A percentile compares a stretch with the other conserved stretches of the same genome.
Evolutionary conservation across 495 filamentous ascomycete genomes (phyloP).

Genomic region (Podospora tetraspora): DNA sequence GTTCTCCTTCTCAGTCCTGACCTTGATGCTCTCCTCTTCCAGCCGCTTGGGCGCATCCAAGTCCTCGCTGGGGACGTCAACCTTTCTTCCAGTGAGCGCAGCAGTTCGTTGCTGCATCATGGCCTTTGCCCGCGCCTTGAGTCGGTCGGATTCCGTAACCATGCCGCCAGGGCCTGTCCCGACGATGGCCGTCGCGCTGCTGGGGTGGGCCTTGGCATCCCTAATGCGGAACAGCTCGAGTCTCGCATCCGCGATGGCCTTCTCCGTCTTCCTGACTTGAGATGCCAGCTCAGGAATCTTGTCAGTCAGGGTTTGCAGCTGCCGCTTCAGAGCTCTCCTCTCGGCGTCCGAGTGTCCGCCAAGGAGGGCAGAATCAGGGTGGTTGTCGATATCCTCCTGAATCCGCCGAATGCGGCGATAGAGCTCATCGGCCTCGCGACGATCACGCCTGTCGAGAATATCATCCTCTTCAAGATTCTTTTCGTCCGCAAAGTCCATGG

Average conservation of each 20-base stretch:
- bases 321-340: constrained; percentile 74
- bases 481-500: constrained; percentile 95
- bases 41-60: constrained; percentile 73
- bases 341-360: constrained; percentile 81
- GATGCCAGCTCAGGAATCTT: constrained; percentile 88
- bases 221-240: constrained; percentile 90
- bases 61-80: constrained; percentile 59
- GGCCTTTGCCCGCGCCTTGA: constrained; percentile 91
- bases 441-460: constrained; percentile 80
- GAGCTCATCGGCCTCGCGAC: constrained; percentile 87
- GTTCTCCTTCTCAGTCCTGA: constrained; percentile 79
- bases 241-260: constrained; percentile 84
- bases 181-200: constrained; percentile 73
- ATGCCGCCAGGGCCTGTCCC: constrained; percentile 90
- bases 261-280: constrained; percentile 83
- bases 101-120: constrained; percentile 98
- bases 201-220: constrained; percentile 89
- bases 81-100: constrained; percentile 78
- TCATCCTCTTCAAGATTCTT: constrained; percentile 87
- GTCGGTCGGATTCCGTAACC: constrained; percentile 87
- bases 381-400: constrained; percentile 92
- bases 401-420: constrained; percentile 89
- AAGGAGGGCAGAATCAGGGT: constrained; percentile 72
- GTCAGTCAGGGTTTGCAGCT: constrained; percentile 83
- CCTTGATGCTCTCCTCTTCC: constrained; percentile 78